A percentile compares a stretch with the other conserved stretches of the same genome.
Conservation (phyloP, 1,284 basidiomycete genomes). For the Melanopsichium pennsylvanicum region DNA sequence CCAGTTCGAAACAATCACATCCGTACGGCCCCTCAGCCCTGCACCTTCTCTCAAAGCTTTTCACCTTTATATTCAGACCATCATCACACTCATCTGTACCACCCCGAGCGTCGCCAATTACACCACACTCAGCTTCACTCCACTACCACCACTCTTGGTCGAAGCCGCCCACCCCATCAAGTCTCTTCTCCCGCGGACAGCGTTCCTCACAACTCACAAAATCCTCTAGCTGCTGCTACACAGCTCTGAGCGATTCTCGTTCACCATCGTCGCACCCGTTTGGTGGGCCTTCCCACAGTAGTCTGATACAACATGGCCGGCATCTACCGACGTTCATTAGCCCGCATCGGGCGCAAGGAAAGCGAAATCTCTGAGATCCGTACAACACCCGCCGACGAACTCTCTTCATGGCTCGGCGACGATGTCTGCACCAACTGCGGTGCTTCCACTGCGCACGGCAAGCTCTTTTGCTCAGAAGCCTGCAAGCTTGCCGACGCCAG, state of each 20-base stretch:
- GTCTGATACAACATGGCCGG: conserved; percentile 30
- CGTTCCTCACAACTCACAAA: too few species aligned
- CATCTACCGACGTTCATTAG: conserved; percentile 45
- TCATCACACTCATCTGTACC: too few species aligned
- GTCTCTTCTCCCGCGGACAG: too few species aligned
- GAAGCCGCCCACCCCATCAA: too few species aligned
- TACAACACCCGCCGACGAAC: conserved; percentile 50
- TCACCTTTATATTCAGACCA: conserved; percentile 1
- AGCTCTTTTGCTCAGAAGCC: conserved; percentile 55
- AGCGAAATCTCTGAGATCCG: conserved; percentile 40
- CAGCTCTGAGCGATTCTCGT: conserved; percentile 12
- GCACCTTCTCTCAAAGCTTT: background rate
- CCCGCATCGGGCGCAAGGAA: conserved; percentile 39
- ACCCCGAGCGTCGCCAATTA: background rate
- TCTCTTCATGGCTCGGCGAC: conserved; percentile 54
- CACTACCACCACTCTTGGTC: background rate
- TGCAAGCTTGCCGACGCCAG: conserved; percentile 51
- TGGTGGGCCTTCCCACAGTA: conserved; percentile 23
- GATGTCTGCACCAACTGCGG: conserved; percentile 57
- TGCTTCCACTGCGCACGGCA: conserved; percentile 31
- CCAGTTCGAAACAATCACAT: conserved; percentile 5
- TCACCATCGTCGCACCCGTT: conserved; percentile 13
- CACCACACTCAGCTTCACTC: background rate
- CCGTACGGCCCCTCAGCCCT: background rate
- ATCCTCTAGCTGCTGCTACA: conserved; percentile 23